Evolutionary conservation across 2,329 filamentous ascomycete genomes (phyloP).

Genomic region (Volutella citrinella): DNA sequence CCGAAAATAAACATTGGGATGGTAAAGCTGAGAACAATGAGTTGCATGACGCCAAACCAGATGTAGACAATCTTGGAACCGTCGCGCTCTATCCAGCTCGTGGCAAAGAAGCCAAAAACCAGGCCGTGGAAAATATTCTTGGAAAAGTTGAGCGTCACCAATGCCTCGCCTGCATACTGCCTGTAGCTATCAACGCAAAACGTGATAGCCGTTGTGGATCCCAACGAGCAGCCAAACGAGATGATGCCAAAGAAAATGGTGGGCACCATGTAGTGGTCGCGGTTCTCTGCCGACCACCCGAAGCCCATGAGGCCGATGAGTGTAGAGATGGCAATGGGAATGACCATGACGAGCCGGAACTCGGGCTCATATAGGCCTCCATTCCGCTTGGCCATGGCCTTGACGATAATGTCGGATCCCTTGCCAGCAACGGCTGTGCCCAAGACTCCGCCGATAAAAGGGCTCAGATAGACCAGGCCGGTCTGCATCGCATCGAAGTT

Average conservation of each 20-base stretch:
- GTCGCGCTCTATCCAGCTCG: constrained; percentile 72
- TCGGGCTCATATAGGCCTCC: constrained; percentile 95
- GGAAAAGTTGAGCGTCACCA: constrained; percentile 90
- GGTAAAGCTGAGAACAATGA: constrained; percentile 69
- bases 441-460: constrained; percentile 82
- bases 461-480: constrained; percentile 84
- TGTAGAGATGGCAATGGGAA: constrained; percentile 75
- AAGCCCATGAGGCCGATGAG: constrained; percentile 89
- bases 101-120: constrained; percentile 85
- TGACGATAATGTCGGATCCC: constrained; percentile 81
- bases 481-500: constrained; percentile 78
- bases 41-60: constrained; percentile 80
- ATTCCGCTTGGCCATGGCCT: constrained; percentile 77
- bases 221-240: constrained; percentile 87
- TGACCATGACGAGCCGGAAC: constrained; percentile 84
- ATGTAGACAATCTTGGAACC: constrained; percentile 78
- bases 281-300: constrained; percentile 81
- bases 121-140: constrained; percentile 94
- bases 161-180: constrained; percentile 87
- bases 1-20: constrained; percentile 95
- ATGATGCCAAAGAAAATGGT: constrained; percentile 91
- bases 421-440: constrained; percentile 91
- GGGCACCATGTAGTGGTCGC: constrained; percentile 83
- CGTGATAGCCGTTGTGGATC: constrained; percentile 87
- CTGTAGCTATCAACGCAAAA: constrained; percentile 93